Percentiles rank a stretch among this genome's conserved stretches.
These are phyloP conservation scores for Gossypium lobatum DNA, from an alignment of 441 rosid species.

Conservation along the genomic window DNA sequence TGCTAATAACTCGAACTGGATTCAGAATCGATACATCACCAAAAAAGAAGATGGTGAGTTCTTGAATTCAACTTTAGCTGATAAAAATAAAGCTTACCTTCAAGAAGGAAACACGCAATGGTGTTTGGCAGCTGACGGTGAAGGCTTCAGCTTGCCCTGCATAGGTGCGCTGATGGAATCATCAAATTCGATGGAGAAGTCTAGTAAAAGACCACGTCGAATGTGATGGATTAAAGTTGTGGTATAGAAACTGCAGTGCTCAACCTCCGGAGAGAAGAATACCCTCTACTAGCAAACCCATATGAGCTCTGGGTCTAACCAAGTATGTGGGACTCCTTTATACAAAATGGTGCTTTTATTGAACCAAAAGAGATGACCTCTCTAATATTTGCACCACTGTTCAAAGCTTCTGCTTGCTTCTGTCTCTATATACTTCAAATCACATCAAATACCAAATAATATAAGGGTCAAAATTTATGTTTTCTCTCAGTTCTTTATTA, in stretches of 20 bases:
- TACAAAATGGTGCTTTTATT: no score
- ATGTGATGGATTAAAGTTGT: not conserved
- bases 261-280: not conserved
- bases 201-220: not conserved
- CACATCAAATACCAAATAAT: no score
- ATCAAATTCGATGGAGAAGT: not conserved
- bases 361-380: no score
- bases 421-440: no score
- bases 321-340: no score
- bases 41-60: not conserved
- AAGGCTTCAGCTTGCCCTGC: not conserved
- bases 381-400: no score
- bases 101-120: not conserved
- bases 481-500: no score
- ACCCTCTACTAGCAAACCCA: not conserved
- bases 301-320: not conserved
- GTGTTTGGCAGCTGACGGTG: not conserved
- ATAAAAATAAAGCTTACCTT: constrained; percentile 2
- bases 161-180: not conserved
- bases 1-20: not conserved
- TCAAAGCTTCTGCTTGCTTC: no score
- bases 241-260: not conserved
- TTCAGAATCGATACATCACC: not conserved
- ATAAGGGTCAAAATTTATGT: no score
- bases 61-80: not conserved